phyloP scores from a whole-genome alignment of 306 rosid species.

The Casuarina equisetifolia region DNA sequence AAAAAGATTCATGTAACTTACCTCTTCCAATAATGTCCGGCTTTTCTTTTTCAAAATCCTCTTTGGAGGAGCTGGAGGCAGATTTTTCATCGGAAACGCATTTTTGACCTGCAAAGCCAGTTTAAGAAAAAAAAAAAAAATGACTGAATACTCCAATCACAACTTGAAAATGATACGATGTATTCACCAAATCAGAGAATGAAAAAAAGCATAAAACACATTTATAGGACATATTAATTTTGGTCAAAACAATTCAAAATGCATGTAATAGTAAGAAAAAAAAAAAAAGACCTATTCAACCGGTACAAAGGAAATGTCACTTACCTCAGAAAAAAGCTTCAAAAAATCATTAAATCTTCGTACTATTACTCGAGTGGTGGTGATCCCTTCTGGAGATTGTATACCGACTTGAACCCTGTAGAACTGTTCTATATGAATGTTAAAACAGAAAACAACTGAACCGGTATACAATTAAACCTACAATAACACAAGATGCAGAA shows the following conservation, averaged over 20 bases:
- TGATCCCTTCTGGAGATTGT: conserved; percentile 81
- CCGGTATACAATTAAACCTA: not conserved
- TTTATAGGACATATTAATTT: not conserved
- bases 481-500: not conserved
- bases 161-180: not conserved
- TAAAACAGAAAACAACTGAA: conserved; percentile 19
- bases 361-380: conserved; percentile 56
- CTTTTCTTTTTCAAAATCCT: conserved; percentile 60
- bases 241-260: not conserved
- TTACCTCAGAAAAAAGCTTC: conserved; percentile 66
- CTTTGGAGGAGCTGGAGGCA: conserved; percentile 82
- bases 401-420: conserved; percentile 84
- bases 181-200: not conserved
- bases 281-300: not conserved
- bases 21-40: conserved; percentile 67
- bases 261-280: not conserved
- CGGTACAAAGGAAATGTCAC: conserved; percentile 12
- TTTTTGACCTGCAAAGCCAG: conserved; percentile 60
- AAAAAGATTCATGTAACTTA: conserved; percentile 31
- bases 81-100: conserved; percentile 56
- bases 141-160: not conserved
- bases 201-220: not conserved
- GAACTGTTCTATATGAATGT: conserved; percentile 53
- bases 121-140: conserved; percentile 4
- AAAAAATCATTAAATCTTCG: conserved; percentile 83